Conservation (phyloP, 2,329 filamentous ascomycete genomes). For the Penicillium sp. region DNA sequence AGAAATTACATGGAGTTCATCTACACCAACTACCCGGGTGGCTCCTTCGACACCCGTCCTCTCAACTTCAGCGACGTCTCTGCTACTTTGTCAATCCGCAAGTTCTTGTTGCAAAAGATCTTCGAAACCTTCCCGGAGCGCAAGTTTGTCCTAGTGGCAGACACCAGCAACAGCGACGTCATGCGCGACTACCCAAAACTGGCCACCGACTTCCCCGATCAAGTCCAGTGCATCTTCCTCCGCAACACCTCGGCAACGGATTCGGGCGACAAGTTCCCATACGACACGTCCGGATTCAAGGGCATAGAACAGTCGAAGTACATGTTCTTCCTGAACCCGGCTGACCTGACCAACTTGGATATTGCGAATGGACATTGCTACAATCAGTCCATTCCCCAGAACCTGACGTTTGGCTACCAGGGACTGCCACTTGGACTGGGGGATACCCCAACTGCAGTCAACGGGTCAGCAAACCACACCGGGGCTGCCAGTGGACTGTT, state of each 20-base stretch:
- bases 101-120: slow-evolving; percentile 67
- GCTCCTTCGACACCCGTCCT: slow-evolving; percentile 74
- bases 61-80: slow-evolving; percentile 75
- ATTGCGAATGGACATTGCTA: slow-evolving; percentile 67
- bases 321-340: slow-evolving; percentile 76
- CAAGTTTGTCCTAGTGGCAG: slow-evolving; percentile 73
- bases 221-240: slow-evolving; percentile 75
- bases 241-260: slow-evolving; percentile 74
- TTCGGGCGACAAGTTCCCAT: slow-evolving; percentile 66
- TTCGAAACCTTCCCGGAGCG: slow-evolving; percentile 73
- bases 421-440: slow-evolving; percentile 38
- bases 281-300: slow-evolving; percentile 71
- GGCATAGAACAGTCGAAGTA: slow-evolving; percentile 64
- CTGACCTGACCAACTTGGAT: slow-evolving; percentile 67
- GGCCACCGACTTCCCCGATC: slow-evolving; percentile 64
- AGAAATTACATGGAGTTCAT: slow-evolving; percentile 76
- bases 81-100: slow-evolving; percentile 71
- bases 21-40: slow-evolving; percentile 73
- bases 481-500: slow-evolving; percentile 13
- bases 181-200: slow-evolving; percentile 64
- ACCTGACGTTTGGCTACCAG: slow-evolving; percentile 69
- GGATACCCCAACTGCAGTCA: slow-evolving; percentile 9
- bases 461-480: slow-evolving; percentile 19
- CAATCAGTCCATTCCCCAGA: slow-evolving; percentile 65
- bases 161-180: slow-evolving; percentile 74